A percentile compares a stretch with the other conserved stretches of the same genome.
These are phyloP conservation scores for Candida pseudoglaebosa DNA, from an alignment of 805 yeast species.

Conservation along the genomic window DNA sequence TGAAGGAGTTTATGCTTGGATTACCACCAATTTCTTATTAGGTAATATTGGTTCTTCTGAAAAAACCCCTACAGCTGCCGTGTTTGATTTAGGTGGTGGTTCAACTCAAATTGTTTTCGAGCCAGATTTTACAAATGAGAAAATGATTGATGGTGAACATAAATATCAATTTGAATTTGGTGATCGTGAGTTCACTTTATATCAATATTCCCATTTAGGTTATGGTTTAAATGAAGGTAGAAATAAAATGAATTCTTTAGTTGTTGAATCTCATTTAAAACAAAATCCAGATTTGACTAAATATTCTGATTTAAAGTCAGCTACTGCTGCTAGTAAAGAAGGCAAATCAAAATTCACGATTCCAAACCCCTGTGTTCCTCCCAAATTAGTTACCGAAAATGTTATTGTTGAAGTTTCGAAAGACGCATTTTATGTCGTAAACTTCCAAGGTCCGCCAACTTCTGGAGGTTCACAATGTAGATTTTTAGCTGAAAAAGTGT, in stretches of 20 bases:
- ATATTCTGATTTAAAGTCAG: constrained; percentile 21
- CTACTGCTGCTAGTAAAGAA: constrained; percentile 29
- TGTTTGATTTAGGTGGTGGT: constrained; percentile 97
- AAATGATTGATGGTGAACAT: constrained; percentile 77
- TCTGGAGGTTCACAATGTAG: constrained; percentile 74
- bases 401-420: constrained; percentile 56
- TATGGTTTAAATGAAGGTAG: constrained; percentile 95
- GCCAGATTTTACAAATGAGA: constrained; percentile 64
- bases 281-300: constrained; percentile 19
- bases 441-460: constrained; percentile 57
- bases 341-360: constrained; percentile 42
- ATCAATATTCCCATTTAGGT: constrained; percentile 93
- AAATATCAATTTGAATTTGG: constrained; percentile 80
- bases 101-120: constrained; percentile 98
- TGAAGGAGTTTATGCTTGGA: constrained; percentile 99
- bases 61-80: constrained; percentile 87
- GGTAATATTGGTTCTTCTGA: constrained; percentile 87
- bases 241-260: constrained; percentile 65
- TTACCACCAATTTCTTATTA: constrained; percentile 86
- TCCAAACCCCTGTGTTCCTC: constrained; percentile 85
- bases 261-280: constrained; percentile 51
- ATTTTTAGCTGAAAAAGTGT: constrained; percentile 70
- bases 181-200: constrained; percentile 70
- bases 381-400: constrained; percentile 57
- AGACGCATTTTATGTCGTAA: constrained; percentile 44